Percentiles rank a stretch among this genome's conserved stretches.
These are phyloP conservation scores for Wickerhamiella cacticola DNA, from an alignment of 805 yeast species.

Conservation along the genomic window DNA sequence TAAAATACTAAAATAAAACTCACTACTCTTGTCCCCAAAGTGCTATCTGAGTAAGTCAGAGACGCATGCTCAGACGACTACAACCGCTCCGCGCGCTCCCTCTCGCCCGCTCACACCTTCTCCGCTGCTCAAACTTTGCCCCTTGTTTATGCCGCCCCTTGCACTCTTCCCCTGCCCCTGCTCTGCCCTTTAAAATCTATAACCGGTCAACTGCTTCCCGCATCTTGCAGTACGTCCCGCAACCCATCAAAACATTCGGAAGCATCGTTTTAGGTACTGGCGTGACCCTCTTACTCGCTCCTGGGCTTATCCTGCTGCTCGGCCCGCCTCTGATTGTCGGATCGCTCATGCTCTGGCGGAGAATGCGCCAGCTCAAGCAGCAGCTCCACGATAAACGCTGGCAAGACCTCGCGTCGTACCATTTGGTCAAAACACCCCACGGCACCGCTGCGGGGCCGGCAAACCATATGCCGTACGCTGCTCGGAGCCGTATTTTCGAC, in stretches of 20 bases:
- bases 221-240: conserved; percentile 6
- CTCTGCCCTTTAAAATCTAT: not conserved
- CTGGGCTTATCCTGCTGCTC: conserved; percentile 11
- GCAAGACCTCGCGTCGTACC: conserved; percentile 10
- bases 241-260: conserved; percentile 13
- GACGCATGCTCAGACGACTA: too few species aligned
- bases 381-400: conserved; percentile 8
- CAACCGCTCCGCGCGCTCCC: too few species aligned
- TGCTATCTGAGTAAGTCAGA: too few species aligned
- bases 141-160: not conserved
- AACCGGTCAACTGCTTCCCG: not conserved
- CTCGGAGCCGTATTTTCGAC: conserved; percentile 10
- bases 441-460: not conserved
- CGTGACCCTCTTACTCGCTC: conserved; percentile 5
- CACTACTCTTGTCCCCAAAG: too few species aligned
- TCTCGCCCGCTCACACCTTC: too few species aligned
- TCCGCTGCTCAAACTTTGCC: too few species aligned
- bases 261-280: conserved; percentile 6
- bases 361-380: conserved; percentile 1
- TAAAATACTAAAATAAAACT: not conserved
- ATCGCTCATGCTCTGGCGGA: not conserved
- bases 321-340: conserved; percentile 10
- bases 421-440: not conserved
- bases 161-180: not conserved
- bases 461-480: conserved; percentile 5